Conservation (phyloP, 768 basidiomycete species). For the Boletus subparvulus region DNA sequence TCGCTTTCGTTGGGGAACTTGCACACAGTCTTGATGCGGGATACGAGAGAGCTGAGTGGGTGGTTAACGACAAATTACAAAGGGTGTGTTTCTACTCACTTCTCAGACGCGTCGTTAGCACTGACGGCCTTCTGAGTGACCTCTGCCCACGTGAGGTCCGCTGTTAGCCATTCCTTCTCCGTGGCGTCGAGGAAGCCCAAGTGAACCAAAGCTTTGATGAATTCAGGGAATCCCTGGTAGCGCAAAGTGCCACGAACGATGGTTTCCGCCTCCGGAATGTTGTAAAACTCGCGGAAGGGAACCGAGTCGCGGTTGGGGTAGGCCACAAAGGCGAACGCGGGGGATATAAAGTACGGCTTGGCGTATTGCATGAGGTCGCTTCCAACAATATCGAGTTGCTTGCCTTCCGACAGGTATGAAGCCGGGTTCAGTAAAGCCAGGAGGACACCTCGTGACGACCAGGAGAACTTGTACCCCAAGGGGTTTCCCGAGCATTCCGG, state of each 20-base stretch:
- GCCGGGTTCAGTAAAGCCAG: slow-evolving; percentile 92
- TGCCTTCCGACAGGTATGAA: slow-evolving; percentile 67
- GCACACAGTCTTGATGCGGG: slow-evolving; percentile 66
- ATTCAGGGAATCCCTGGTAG: slow-evolving; percentile 96
- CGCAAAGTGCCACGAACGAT: slow-evolving; percentile 90
- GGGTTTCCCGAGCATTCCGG: slow-evolving; percentile 91
- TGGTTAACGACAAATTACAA: not conserved
- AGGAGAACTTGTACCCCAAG: slow-evolving; percentile 98
- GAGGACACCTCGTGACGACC: slow-evolving; percentile 95
- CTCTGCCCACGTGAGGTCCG: slow-evolving; percentile 79
- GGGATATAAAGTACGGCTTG: slow-evolving; percentile 91
- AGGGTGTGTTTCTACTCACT: slow-evolving; percentile 38
- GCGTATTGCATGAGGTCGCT: slow-evolving; percentile 87
- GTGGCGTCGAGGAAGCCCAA: slow-evolving; percentile 82
- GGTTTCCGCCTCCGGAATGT: slow-evolving; percentile 91
- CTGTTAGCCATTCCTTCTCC: slow-evolving; percentile 74
- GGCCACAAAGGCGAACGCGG: slow-evolving; percentile 93
- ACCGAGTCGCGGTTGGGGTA: slow-evolving; percentile 97
- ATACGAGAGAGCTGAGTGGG: slow-evolving; percentile 60
- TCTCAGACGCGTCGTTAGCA: slow-evolving; percentile 66
- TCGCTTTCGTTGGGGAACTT: slow-evolving; percentile 73
- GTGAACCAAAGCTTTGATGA: slow-evolving; percentile 83
- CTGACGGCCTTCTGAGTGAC: slow-evolving; percentile 74
- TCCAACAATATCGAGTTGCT: slow-evolving; percentile 68
- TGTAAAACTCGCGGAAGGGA: slow-evolving; percentile 88